These are phyloP conservation scores for Cryptococcus jaspeensis DNA, from an alignment of 1,284 basidiomycete species.

Conservation along the genomic window DNA sequence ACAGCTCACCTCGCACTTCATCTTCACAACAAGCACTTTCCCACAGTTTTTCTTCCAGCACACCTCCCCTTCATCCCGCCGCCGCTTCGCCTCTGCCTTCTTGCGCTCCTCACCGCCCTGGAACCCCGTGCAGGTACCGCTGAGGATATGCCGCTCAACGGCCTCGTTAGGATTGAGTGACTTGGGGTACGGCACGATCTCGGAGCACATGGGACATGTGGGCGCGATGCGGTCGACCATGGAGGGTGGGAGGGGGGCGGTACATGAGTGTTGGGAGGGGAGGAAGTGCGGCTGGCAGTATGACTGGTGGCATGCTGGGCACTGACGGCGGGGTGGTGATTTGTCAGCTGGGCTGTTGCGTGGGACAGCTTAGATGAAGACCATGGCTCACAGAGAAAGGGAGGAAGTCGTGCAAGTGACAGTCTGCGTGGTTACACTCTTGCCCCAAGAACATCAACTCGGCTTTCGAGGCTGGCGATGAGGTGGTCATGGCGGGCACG, in stretches of 20 bases:
- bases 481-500: conserved; percentile 1
- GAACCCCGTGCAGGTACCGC: conserved; percentile 40
- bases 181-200: conserved; percentile 36
- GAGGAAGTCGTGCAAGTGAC: conserved; percentile 50
- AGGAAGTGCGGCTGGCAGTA: conserved; percentile 51
- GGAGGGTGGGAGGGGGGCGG: conserved; percentile 42
- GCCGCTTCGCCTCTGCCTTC: conserved; percentile 36
- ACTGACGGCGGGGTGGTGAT: conserved; percentile 20
- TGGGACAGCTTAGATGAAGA: background rate
- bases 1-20: conserved; percentile 45
- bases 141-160: conserved; percentile 46
- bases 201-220: conserved; percentile 47
- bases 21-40: conserved; percentile 47
- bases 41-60: conserved; percentile 46
- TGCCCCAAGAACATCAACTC: conserved; percentile 51
- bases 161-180: conserved; percentile 43
- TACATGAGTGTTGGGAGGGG: conserved; percentile 44
- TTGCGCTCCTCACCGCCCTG: conserved; percentile 45
- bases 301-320: conserved; percentile 48
- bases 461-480: conserved; percentile 13
- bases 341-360: conserved; percentile 1
- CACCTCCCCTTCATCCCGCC: conserved; percentile 45
- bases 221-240: conserved; percentile 51
- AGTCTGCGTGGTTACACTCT: conserved; percentile 46
- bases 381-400: conserved; percentile 45